A percentile compares a stretch with the other conserved stretches of the same genome.
Evolutionary conservation across 192 early-diverging fungal species (phyloP).

Genomic region (Entomortierella lignicola): DNA sequence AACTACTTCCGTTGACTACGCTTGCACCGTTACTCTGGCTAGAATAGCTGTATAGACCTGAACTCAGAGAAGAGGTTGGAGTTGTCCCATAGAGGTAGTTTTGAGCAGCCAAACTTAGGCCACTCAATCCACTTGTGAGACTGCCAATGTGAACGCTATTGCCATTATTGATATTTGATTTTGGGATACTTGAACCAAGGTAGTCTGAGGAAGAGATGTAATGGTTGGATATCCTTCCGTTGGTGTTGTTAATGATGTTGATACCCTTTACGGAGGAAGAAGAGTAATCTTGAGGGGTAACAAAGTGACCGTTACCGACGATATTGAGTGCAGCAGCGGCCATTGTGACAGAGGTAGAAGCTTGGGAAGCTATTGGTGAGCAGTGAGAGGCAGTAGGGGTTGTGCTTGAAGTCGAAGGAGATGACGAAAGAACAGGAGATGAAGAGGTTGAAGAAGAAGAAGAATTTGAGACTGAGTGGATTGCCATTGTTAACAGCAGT

Average conservation of each 20-base stretch:
- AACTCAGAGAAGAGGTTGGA: constrained; percentile 27
- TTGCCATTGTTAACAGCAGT: constrained; percentile 24
- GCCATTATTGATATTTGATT: constrained; percentile 27
- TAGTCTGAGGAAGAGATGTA: constrained; percentile 30
- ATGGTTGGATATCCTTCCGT: not conserved
- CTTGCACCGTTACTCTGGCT: not conserved
- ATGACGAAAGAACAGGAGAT: constrained; percentile 49
- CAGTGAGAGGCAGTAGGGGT: constrained; percentile 50
- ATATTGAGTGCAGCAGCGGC: constrained; percentile 27
- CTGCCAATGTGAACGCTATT: constrained; percentile 52
- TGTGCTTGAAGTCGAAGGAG: constrained; percentile 29
- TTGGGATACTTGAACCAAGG: constrained; percentile 45
- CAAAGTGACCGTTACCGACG: constrained; percentile 8
- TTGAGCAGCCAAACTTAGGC: constrained; percentile 37
- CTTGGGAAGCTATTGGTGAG: constrained; percentile 28
- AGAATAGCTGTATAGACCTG: constrained; percentile 36
- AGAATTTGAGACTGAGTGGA: constrained; percentile 59
- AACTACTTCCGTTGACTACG: not conserved
- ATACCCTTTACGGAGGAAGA: constrained; percentile 32
- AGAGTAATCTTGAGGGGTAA: constrained; percentile 18
- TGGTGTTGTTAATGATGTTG: constrained; percentile 17
- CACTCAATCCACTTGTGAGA: constrained; percentile 29
- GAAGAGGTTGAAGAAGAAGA: constrained; percentile 47
- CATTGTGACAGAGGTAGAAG: constrained; percentile 29
- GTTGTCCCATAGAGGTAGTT: constrained; percentile 12